Base-by-base conservation (phyloP, 2,329 filamentous ascomycete genomes). In the Alternaria infectoria region DNA sequence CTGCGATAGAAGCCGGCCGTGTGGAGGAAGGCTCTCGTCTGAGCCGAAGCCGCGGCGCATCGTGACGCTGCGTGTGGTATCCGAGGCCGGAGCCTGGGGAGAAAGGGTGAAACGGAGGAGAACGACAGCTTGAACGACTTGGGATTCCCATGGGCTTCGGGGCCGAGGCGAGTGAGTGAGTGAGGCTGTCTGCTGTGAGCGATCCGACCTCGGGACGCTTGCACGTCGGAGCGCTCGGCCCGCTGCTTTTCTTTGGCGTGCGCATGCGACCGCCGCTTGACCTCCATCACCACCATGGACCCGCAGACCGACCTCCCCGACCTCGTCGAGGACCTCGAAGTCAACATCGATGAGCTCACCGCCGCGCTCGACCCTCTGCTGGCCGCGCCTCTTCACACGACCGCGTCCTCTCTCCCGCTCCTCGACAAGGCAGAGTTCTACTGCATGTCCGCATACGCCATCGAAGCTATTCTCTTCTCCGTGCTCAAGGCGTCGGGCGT, bases 371-470 rank as follows among this genome's bases (percentile, higher is more conserved):
- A 87, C 66, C 93, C 95, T n/a, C 83, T 98, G 6, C 82, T 97
- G 25, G 83, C 85, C 36, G 85, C 86, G 54, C 80, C 86, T 1
- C 82, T 97, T 46, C 84, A 88, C 54, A 88, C 90, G 44, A 87
- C 88, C 60, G 89, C 93, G 6, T 90, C 89, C 59, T 93, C 93
- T 76, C 85, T 98, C 8, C 94, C 95, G 2, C 86, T 98, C n/a
- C 86, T 99, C 64, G 95, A 98, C 83, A 94, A 93, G 82, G 93
- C 96, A 8, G 97, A 98, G 82, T 89, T 97, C 63, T 93, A 96
- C 77, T 90, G 96, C n/a, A 85, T 97, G 19, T 86, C 90, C 55
- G 91, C 93, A 17, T 99, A 98, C 79, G 88, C 94, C 0, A 90
- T 99, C 67, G 95, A 98, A 76, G 96, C 94, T 0, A 83, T 97